Evolutionary conservation across 768 basidiomycete genomes (phyloP).

Genomic region (Mycena polygramma): DNA sequence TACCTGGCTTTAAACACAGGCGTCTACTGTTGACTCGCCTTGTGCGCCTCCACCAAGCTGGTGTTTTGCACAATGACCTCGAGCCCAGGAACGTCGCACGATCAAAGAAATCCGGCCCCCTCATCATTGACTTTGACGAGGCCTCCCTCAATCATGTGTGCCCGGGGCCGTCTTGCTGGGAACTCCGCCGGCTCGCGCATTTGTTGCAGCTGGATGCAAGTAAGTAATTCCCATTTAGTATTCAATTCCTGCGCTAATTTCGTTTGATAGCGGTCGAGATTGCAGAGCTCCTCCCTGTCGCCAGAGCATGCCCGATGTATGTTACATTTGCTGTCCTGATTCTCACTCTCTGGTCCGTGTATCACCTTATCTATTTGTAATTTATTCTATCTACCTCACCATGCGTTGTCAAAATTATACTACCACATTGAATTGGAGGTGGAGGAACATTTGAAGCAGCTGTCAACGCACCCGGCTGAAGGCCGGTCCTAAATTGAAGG

Average conservation of each 20-base stretch:
- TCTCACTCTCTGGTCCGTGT: too few relatives aligned
- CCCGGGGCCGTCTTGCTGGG: too few relatives aligned
- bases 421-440: not conserved
- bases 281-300: too few relatives aligned
- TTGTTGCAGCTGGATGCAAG: too few relatives aligned
- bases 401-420: conserved; percentile 1
- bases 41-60: conserved; percentile 7
- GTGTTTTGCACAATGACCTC: conserved; percentile 5
- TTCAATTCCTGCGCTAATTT: too few relatives aligned
- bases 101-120: conserved; percentile 2
- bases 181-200: too few relatives aligned
- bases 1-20: conserved; percentile 16
- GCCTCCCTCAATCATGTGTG: too few relatives aligned
- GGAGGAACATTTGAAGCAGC: not conserved
- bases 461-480: too few relatives aligned
- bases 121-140: conserved; percentile 22
- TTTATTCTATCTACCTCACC: conserved; percentile 5
- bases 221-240: too few relatives aligned
- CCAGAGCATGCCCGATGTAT: conserved; percentile 8
- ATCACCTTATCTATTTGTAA: conserved; percentile 1
- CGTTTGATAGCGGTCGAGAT: too few relatives aligned
- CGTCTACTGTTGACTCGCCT: conserved; percentile 10
- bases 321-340: not conserved
- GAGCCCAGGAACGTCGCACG: conserved; percentile 17
- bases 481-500: too few relatives aligned